Percentiles rank a stretch among this genome's conserved stretches.
Evolutionary conservation across 495 filamentous ascomycete genomes (phyloP).

Genomic region (Xylaria castorea): DNA sequence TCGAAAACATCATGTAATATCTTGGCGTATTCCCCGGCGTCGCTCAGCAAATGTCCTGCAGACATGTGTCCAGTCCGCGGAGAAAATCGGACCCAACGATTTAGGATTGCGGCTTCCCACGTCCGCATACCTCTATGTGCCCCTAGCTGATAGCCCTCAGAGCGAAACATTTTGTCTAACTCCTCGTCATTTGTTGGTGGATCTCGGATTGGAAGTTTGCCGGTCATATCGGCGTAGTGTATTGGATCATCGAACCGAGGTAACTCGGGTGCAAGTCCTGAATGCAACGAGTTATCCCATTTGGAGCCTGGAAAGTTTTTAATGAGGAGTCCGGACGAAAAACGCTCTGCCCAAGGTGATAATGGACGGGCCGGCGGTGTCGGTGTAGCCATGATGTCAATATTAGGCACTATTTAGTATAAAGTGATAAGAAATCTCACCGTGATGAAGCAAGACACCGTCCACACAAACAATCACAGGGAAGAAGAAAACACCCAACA

Average conservation of each 20-base stretch:
- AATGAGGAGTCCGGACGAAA: neutral
- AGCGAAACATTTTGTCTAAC: constrained; percentile 1
- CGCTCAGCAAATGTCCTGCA: neutral
- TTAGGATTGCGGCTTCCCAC: constrained; percentile 8
- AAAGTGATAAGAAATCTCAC: neutral
- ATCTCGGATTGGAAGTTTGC: neutral
- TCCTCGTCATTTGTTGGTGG: neutral
- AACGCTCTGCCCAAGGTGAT: constrained; percentile 19
- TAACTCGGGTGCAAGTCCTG: constrained; percentile 4
- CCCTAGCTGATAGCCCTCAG: neutral
- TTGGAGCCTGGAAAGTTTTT: neutral
- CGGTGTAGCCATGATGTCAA: neutral
- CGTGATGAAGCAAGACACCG: neutral
- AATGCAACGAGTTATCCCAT: constrained; percentile 6
- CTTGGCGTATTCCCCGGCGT: neutral
- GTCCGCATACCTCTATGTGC: neutral
- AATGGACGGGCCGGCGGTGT: neutral
- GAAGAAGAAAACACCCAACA: neutral
- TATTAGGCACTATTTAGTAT: neutral
- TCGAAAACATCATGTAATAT: neutral
- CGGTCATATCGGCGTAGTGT: neutral
- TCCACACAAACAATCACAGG: neutral
- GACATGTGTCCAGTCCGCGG: neutral
- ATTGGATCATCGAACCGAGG: constrained; percentile 16
- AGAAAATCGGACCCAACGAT: constrained; percentile 18